Percentiles rank a stretch among this genome's conserved stretches.
These are phyloP conservation scores for Dactylellina cionopaga DNA, from an alignment of 2,329 filamentous ascomycete species.

Conservation along the genomic window DNA sequence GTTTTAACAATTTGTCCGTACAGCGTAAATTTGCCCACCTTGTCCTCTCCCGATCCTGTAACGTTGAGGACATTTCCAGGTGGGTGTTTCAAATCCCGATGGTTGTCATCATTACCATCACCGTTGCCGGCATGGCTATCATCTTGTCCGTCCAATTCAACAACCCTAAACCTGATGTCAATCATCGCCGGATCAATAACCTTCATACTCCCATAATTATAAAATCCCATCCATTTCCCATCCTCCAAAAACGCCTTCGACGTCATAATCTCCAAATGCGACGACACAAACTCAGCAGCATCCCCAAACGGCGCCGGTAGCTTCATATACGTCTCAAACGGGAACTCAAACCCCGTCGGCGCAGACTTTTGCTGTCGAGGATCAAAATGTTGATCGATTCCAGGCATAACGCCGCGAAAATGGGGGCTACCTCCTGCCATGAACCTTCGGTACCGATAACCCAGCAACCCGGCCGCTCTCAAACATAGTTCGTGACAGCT, in stretches of 20 bases:
- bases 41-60: constrained; percentile 21
- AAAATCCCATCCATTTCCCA: constrained; percentile 37
- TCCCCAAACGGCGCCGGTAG: constrained; percentile 17
- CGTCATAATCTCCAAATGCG: constrained; percentile 40
- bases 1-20: constrained; percentile 23
- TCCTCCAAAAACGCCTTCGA: constrained; percentile 32
- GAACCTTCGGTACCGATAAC: constrained; percentile 6
- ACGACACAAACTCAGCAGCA: constrained; percentile 25
- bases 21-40: constrained; percentile 11
- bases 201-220: constrained; percentile 13
- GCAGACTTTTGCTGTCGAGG: constrained; percentile 8
- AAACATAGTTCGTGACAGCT: constrained; percentile 20
- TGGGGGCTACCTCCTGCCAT: too few relatives aligned
- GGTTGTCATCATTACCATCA: background rate
- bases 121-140: background rate
- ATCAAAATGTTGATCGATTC: too few relatives aligned
- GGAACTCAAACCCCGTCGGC: constrained; percentile 24
- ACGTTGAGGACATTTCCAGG: constrained; percentile 2
- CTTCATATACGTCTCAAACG: constrained; percentile 42
- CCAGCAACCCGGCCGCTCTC: constrained; percentile 10
- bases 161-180: constrained; percentile 20
- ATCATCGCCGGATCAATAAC: constrained; percentile 35
- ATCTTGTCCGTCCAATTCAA: background rate
- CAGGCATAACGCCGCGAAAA: too few relatives aligned
- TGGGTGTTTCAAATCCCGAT: background rate